Evolutionary conservation across 768 basidiomycete species (phyloP), one percentile per base, ranked within the genome.

Genomic region (Fistulinella prunicolor): DNA sequence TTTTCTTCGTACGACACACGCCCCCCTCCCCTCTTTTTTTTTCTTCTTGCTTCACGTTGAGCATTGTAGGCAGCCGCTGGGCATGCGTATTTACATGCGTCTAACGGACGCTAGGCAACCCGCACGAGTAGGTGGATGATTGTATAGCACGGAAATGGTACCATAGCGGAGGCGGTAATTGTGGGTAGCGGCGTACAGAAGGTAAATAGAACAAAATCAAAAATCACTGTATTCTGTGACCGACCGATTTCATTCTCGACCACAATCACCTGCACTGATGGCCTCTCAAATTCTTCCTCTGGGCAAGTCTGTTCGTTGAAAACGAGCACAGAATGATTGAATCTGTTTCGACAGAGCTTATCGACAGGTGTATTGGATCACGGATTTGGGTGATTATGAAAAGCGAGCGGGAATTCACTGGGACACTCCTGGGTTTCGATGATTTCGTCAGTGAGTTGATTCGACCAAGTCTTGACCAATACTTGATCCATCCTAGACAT

Each of bases 351-450:
- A 46, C 44, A 94, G 95, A 98, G 68, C 78, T 99, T 37, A 95
- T 99, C 61, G 95, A 99, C 68, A 81, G 89, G 66, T 97, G 95
- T 65, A 98, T 97, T 65, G 95, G 95, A 47, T 95, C 93, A 28
- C 82, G 83, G 41, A 94, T 98, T 63, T 96, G 93, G 91, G 95
- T 98, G 60, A 83, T 98, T 66, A 97, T 96, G 92, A 98, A 97
- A 74, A 85, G 79, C 58, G 94, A 99, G 53, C 86, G 93, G 38
- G 95, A 99, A 72, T 99, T 97, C 71, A 90, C 89, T 20, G 95
- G 95, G 10, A 96, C 85, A 3, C 75, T 99, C 35, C 77, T 95
- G 28, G 95, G 95, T 2, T 99, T 99, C 60, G 95, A 99, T 66
- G 95, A 99, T 70, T 99, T 95, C 68, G 95, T 99, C 69, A 99